phyloP scores from a whole-genome alignment of 148 eudicot species.

The Cornus florida region DNA sequence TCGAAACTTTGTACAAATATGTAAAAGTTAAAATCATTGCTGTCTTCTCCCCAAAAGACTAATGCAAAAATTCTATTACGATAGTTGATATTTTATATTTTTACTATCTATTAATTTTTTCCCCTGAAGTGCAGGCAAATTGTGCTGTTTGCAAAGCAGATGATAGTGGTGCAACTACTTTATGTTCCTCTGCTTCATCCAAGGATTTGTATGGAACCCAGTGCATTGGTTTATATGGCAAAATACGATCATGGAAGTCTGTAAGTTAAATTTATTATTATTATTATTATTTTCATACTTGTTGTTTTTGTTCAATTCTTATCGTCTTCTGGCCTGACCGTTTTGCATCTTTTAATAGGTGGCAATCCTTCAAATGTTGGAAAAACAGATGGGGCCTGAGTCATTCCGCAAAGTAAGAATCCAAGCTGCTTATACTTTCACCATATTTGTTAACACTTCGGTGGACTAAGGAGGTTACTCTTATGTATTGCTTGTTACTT shows the following conservation, averaged over 20 bases:
- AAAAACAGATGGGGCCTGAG: slow-evolving; percentile 99
- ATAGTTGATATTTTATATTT: neutral
- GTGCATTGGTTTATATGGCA: slow-evolving; percentile 86
- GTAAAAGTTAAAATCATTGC: neutral
- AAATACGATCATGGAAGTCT: slow-evolving; percentile 94
- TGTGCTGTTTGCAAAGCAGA: slow-evolving; percentile 93
- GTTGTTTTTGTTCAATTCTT: slow-evolving; percentile 8
- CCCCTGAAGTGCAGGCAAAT: slow-evolving; percentile 57
- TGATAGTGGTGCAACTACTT: slow-evolving; percentile 85
- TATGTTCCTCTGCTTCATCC: slow-evolving; percentile 68
- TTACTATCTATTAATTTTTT: neutral
- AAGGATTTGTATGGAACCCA: slow-evolving; percentile 92
- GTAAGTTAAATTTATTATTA: slow-evolving; percentile 44
- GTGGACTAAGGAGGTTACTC: neutral
- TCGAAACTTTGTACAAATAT: too few species aligned
- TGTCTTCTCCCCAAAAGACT: neutral
- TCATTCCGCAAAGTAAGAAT: slow-evolving; percentile 81
- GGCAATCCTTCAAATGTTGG: slow-evolving; percentile 96
- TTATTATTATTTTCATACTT: neutral
- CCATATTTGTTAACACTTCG: neutral
- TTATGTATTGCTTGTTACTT: too few species aligned
- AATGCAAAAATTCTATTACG: neutral
- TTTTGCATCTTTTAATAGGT: slow-evolving; percentile 42
- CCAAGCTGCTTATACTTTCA: neutral
- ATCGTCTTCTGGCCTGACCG: slow-evolving; percentile 11